Evolutionary conservation across 495 filamentous ascomycete genomes (phyloP), one percentile per base, ranked within the genome.

Genomic region (Polyplosphaeria fusca): DNA sequence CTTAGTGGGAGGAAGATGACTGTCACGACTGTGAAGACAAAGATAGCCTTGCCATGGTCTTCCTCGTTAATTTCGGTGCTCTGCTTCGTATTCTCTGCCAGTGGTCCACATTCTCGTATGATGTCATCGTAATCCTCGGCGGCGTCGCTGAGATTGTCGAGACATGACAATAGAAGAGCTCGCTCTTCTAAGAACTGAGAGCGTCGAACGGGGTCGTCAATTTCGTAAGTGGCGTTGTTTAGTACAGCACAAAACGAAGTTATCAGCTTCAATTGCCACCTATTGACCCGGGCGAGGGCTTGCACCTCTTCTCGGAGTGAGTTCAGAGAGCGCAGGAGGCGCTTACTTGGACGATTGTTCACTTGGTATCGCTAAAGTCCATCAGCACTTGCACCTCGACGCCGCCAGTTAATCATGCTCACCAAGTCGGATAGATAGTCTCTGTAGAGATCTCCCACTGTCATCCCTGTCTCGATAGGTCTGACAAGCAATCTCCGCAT

Each of bases 41-140:
- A 27, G 38, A 68, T 68, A 9, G 65, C 65, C 42, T 68, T 65
- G 4, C 62, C 65, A 44, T 65, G 65, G 40, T 64, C 49, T 40
- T 64, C 60, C 51, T 55, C 60, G 28, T 55, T 59, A 43, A 63
- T 63, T 27, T 63, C 60, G 4, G 50, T 48, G 41, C 47, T 58
- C 45, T 63, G 60, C 22, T 63, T 63, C 2, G 60, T 55, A 20
- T 30, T 63, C 11, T 63, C 60, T 5, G 54, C 47, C 1, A 63
- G 41, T 0, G 60, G 60, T 1, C 54, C 52, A 23, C 60, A 63
- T 22, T 44, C 41, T 13, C 16, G 44, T 2, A 63, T 46, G 5
- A 54, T 35, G 16, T 63, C 60, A 3, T 2, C 3, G 60, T 38
- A 63, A n/a, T 58, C 60, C 7, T 54, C 60, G 7, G 23, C 16